Evolutionary conservation across 2,329 filamentous ascomycete species (phyloP), one percentile per base, ranked within the genome.

Genomic region (Drechslera avenae): DNA sequence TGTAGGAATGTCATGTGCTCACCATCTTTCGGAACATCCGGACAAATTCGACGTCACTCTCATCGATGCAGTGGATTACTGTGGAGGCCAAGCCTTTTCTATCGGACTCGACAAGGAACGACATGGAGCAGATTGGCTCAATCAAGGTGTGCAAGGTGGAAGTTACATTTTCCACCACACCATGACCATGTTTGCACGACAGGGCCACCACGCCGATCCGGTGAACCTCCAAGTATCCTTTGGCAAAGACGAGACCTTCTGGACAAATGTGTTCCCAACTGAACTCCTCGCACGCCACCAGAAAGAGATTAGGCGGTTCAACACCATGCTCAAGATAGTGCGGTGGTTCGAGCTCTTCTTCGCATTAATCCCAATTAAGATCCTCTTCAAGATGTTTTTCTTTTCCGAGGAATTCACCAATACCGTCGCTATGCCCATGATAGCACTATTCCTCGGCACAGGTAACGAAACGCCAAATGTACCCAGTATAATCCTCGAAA

Each of bases 391-490:
- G 48, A 70, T 90, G 42, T 90, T 89, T 71, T 75, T 83, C 49
- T 90, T 91, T 72, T 86, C 79, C 48, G 79, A 82, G 8, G 86
- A 88, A 47, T 91, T 91, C 65, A 82, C 82, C 13, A 86, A 90
- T 63, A 85, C 84, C 30, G 86, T 91, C 72, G 84, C 87, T 0
- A 79, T 88, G 50, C 88, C 88, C 1, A 82, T 91, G 68, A 82
- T 90, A 26, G 88, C 88, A 0, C 75, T 91, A 1, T 90, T 91
- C 65, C 76, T 91, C 0, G 88, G 88, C 0, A 90, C 88, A 5
- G 87, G 88, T 1, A 91, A 91, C 59, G 86, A 89, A 61, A 88
- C 87, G 0, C 83, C 87, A 0, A 84, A 89, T 56, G 87, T 91
- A 0, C 84, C 87, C 0, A 83, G 81, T 34, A 86, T 87, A 18